Evolutionary conservation across 1,284 basidiomycete genomes (phyloP), one percentile per base, ranked within the genome.

Genomic region (Naganishia sp.): DNA sequence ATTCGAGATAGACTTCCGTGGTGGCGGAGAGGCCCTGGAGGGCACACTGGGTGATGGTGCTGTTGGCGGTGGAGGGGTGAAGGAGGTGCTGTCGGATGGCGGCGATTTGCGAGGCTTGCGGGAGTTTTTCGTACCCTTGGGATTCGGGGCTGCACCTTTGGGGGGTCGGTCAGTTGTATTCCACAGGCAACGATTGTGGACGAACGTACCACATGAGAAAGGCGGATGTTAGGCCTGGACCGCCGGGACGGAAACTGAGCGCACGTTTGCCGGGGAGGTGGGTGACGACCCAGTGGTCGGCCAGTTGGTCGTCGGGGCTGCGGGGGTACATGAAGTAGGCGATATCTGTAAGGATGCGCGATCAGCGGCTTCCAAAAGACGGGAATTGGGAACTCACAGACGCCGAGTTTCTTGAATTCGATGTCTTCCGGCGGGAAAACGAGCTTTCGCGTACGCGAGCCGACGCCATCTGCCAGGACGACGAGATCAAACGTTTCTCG

Each of bases 1-100:
- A 63, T 31, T 75, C 70, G 46, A 74, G 63, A 56, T 74, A 75
- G 4, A 74, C 63, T 59, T 75, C 74, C 7, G 52, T 44, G n/a
- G 60, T 61, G n/a, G 59, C 52, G n/a, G 68, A 59, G 28, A 74
- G 28, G 13, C 64, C 63, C 28, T 63, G 36, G 9, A 39, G 36
- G 25, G 54, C 54, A 21, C 54, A 39, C 16, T 55, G 54, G 6
- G 42, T 39, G 54, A 55, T 23, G 6, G 39, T 36, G 11, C 21
- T 23, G 25, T 21, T 23, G 11, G n/a, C 0, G n/a, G 21, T 7
- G 10, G 48, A 23, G 23, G n/a, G 36, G n/a, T 36, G 9, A 4
- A 44, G 39, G n/a, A 55, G 54, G 39, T 55, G 39, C 3, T 36
- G 6, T 3, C 54, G 54, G 21, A 44, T 55, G n/a, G 54, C 54